These are phyloP conservation scores for Raddia guianensis DNA, from an alignment of 176 grass and related monocot genomes.

Conservation along the genomic window DNA sequence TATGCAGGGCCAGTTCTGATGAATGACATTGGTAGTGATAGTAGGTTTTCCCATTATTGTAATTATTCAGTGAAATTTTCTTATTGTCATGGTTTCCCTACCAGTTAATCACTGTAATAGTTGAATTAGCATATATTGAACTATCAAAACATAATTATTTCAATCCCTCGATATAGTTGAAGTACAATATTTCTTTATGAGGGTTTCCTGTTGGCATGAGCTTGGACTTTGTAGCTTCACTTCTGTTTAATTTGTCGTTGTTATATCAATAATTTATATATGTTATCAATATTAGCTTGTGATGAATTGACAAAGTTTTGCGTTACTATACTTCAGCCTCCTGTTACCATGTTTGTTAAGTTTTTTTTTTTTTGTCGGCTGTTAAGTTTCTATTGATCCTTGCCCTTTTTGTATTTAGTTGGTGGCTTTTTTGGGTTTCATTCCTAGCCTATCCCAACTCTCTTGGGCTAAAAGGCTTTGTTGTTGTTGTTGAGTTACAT, in stretches of 20 bases:
- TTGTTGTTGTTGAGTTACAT: not conserved
- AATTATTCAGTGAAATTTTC: not conserved
- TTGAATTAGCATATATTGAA: not conserved
- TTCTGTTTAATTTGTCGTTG: not conserved
- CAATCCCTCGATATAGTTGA: not conserved
- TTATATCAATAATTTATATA: too few species aligned
- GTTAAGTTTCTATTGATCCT: too few species aligned
- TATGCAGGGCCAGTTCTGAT: not conserved
- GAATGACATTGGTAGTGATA: not conserved
- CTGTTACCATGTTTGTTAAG: not conserved
- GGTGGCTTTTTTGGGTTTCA: too few species aligned
- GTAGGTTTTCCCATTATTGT: not conserved
- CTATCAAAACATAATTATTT: not conserved
- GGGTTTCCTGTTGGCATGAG: not conserved
- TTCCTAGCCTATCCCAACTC: too few species aligned
- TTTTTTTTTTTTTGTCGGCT: not conserved
- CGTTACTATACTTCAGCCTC: not conserved
- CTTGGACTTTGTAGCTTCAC: not conserved
- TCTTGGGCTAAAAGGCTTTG: too few species aligned
- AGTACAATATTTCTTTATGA: not conserved
- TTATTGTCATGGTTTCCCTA: slow-evolving; percentile 12
- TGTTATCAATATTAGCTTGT: not conserved
- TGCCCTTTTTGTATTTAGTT: too few species aligned
- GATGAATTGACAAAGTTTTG: not conserved
- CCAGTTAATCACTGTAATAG: slow-evolving; percentile 6